Base-by-base conservation (phyloP, 805 yeast genomes). In the Saccharomycopsis amapae region DNA sequence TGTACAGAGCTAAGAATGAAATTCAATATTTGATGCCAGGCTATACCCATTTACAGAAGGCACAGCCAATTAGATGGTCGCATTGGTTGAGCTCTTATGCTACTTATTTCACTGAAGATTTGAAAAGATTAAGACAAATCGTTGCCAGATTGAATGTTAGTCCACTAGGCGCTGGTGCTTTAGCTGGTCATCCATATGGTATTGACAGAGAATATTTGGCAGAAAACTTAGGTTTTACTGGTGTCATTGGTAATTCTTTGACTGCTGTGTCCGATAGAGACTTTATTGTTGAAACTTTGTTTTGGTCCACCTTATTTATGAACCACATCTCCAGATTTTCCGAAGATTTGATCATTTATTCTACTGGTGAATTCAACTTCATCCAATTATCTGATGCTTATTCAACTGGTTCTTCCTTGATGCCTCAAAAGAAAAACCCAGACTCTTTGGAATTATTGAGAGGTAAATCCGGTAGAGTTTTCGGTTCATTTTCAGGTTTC, bases 131-230 rank as follows among this genome's bases (percentile, higher is more conserved):
- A 55, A 67, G 75, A 53, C 93, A 94, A 66, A 73, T 93, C 45
- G 75, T 82, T 53, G 81, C 69, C 46, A 80, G 98, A 64, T 78
- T 87, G 46, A 93, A 94, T 62, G 78, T 75, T 55, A 82, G 88
- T 31, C 99, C 99, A 37, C 73, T 93, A 51, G 99, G 99, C 45
- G 80, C 90, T 4, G 99, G 99, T 58, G 99, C 99, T 5, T 74
- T 93, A 51, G 98, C 99, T 17, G 99, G 99, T 47, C 98, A 93
- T 63, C 98, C 99, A 33, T 93, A 89, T 60, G 97, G 97, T n/a
- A 86, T 93, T 54, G 97, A 93, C 66, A 76, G 99, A 62, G 96
- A 90, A 62, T 88, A 67, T 58, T 65, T 93, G 54, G 96, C 97
- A 20, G 59, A 73, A 40, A 84, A 79, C 17, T 72, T 93, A 36